Conservation (phyloP, 23 red algal species). For the Chondrus crispus region DNA sequence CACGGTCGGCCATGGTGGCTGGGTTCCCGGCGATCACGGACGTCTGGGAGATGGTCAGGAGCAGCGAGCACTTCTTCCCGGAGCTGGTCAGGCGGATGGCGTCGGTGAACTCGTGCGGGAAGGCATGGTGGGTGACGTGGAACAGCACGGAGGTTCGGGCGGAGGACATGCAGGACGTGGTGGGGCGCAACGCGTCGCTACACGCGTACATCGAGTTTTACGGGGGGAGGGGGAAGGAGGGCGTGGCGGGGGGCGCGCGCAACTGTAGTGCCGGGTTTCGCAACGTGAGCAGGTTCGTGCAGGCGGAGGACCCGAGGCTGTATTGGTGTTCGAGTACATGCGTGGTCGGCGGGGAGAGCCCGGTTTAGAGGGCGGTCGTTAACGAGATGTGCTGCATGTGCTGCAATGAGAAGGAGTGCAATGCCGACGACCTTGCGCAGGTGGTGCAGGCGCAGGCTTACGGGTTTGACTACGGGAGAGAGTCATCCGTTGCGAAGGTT, state of each 20-base stretch:
- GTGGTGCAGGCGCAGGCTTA: background rate
- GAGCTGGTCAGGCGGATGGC: background rate
- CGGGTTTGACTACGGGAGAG: background rate
- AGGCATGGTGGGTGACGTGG: background rate
- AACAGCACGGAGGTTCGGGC: background rate
- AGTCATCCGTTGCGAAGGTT: background rate
- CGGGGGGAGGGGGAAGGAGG: background rate
- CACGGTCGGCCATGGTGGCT: background rate
- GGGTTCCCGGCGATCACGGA: background rate
- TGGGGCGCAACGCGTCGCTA: background rate
- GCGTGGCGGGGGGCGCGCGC: background rate
- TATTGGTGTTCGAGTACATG: background rate
- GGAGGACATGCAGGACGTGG: background rate
- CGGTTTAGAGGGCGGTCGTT: background rate
- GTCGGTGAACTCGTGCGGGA: background rate
- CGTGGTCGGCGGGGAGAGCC: background rate
- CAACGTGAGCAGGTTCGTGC: background rate
- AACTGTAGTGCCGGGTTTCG: too few relatives aligned
- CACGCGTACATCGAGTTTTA: background rate
- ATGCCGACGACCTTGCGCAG: background rate
- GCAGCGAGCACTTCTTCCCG: background rate
- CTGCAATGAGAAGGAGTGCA: background rate
- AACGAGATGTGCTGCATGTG: background rate
- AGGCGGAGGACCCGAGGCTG: background rate
- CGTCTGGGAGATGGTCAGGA: background rate